Conservation (phyloP, 2,329 filamentous ascomycete species). For the Diaporthe citriasiana region DNA sequence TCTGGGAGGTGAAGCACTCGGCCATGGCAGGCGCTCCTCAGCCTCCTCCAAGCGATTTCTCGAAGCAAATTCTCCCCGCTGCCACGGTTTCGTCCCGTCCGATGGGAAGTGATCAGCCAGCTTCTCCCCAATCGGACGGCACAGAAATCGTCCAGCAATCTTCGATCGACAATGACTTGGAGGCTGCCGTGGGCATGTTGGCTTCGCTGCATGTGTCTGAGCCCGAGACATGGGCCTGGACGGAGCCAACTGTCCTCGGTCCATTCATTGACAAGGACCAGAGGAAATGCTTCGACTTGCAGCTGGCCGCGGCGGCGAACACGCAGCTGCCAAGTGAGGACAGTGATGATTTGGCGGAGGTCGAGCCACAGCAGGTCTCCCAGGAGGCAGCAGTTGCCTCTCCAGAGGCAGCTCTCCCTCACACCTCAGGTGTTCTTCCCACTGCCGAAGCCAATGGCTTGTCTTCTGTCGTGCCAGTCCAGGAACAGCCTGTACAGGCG, state of each 20-base stretch:
- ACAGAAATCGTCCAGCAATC: no score
- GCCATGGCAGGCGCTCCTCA: not conserved
- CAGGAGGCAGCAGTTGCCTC: no score
- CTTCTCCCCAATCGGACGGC: no score
- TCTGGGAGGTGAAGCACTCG: not conserved
- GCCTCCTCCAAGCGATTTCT: not conserved
- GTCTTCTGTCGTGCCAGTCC: not conserved
- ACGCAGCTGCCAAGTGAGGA: not conserved
- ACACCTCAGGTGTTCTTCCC: not conserved
- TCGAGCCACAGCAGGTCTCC: not conserved
- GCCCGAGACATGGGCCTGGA: no score
- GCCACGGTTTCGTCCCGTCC: not conserved
- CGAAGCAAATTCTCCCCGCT: not conserved
- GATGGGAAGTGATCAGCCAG: not conserved
- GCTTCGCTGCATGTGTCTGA: not conserved
- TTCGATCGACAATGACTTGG: not conserved
- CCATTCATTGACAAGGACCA: not conserved
- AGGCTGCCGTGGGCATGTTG: not conserved
- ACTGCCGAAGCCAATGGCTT: not conserved
- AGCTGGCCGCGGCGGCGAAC: not conserved
- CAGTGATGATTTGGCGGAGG: not conserved
- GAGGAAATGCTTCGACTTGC: not conserved
- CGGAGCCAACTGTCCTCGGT: not conserved
- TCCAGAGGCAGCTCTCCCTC: not conserved
- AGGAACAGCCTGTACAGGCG: not conserved